These are phyloP conservation scores for Gentiana straminea DNA, from an alignment of 257 asterid species.

Conservation along the genomic window DNA sequence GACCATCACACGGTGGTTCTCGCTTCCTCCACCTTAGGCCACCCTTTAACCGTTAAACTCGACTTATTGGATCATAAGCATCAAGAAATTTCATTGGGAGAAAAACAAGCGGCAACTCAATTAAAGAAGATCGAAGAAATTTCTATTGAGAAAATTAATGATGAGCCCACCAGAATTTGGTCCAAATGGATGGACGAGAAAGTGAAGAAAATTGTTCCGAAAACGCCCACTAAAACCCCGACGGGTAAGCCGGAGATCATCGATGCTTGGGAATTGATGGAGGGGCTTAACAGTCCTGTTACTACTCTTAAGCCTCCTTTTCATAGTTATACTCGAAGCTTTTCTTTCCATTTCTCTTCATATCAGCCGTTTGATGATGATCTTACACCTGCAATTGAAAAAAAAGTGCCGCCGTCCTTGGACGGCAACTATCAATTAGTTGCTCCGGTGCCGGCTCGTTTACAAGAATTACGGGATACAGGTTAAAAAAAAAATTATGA, in stretches of 20 bases:
- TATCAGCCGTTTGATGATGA: conserved; percentile 22
- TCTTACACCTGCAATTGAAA: conserved; percentile 35
- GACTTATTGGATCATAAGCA: conserved; percentile 33
- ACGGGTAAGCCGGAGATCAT: conserved; percentile 82
- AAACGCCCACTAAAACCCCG: conserved; percentile 51
- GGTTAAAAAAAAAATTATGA: too few species aligned
- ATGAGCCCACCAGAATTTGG: conserved; percentile 47
- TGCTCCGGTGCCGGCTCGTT: too few species aligned
- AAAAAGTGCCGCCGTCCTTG: conserved; percentile 9
- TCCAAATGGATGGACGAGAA: conserved; percentile 58
- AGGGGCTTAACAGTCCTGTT: conserved; percentile 59
- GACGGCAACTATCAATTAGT: conserved; percentile 10
- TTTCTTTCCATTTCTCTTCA: conserved; percentile 46
- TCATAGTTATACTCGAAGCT: conserved; percentile 43
- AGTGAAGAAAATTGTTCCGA: conserved; percentile 54
- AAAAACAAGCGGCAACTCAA: conserved; percentile 6
- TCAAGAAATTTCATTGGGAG: conserved; percentile 3
- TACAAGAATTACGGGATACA: too few species aligned
- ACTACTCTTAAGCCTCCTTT: conserved; percentile 38
- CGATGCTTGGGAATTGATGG: conserved; percentile 87
- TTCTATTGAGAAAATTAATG: background rate
- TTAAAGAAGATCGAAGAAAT: background rate
- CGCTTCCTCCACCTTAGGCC: conserved; percentile 65
- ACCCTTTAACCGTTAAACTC: conserved; percentile 38
- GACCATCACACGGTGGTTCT: conserved; percentile 57